Evolutionary conservation across 805 yeast species (phyloP).

Genomic region (Candida maris): DNA sequence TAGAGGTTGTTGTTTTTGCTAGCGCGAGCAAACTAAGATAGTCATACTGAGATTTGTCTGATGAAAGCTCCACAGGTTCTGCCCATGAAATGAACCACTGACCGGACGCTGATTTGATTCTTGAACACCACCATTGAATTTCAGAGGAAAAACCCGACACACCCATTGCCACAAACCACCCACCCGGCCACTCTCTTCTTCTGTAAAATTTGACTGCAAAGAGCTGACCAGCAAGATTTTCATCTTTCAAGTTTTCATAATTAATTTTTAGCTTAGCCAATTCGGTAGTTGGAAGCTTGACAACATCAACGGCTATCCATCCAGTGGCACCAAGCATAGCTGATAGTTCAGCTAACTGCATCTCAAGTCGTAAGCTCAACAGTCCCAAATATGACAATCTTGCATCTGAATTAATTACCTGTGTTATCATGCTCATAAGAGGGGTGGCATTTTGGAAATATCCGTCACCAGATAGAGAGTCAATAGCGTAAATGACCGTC

Average conservation of each 20-base stretch:
- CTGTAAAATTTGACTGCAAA: slow-evolving; percentile 37
- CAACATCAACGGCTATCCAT: slow-evolving; percentile 61
- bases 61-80: slow-evolving; percentile 25
- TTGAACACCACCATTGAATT: slow-evolving; percentile 51
- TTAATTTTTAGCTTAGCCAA: slow-evolving; percentile 36
- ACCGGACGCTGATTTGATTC: slow-evolving; percentile 46
- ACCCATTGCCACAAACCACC: slow-evolving; percentile 49
- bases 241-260: slow-evolving; percentile 25
- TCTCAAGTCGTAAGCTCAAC: slow-evolving; percentile 45
- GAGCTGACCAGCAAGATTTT: slow-evolving; percentile 18
- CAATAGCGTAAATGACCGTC: slow-evolving; percentile 29
- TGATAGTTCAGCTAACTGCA: slow-evolving; percentile 47
- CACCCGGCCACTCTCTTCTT: slow-evolving; percentile 52
- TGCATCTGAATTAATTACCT: slow-evolving; percentile 29
- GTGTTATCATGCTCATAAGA: slow-evolving; percentile 31
- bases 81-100: slow-evolving; percentile 57
- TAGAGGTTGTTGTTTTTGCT: slow-evolving; percentile 42
- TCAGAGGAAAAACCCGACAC: slow-evolving; percentile 33
- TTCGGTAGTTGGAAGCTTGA: slow-evolving; percentile 49
- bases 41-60: slow-evolving; percentile 20
- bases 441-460: slow-evolving; percentile 46
- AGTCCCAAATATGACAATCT: slow-evolving; percentile 31
- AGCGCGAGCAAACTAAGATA: slow-evolving; percentile 36
- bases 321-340: slow-evolving; percentile 60
- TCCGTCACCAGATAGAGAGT: slow-evolving; percentile 37